These are phyloP conservation scores for Pyrenula massariospora DNA, from an alignment of 495 filamentous ascomycete species.

Conservation along the genomic window DNA sequence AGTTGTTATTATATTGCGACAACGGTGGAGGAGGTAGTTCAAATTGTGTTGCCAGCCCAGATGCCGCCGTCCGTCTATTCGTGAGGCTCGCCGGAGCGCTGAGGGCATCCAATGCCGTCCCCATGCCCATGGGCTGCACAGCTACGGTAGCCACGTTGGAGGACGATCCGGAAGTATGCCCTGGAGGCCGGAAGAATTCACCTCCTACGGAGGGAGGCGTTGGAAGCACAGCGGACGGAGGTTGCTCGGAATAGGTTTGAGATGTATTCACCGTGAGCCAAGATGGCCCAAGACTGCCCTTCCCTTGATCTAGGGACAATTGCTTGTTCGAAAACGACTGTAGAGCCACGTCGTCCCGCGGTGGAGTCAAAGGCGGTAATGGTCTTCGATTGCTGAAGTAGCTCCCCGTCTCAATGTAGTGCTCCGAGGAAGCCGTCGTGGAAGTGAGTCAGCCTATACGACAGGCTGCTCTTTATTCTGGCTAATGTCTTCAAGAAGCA, in stretches of 20 bases:
- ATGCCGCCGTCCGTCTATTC: slow-evolving; percentile 47
- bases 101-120: slow-evolving; percentile 29
- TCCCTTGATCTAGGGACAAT: slow-evolving; percentile 16
- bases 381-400: neutral
- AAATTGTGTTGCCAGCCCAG: slow-evolving; percentile 43
- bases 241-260: slow-evolving; percentile 12
- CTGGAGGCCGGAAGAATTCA: slow-evolving; percentile 24
- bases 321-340: neutral
- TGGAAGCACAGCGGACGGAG: slow-evolving; percentile 11
- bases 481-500: too few relatives aligned
- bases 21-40: slow-evolving; percentile 44
- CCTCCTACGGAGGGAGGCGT: slow-evolving; percentile 19
- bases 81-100: slow-evolving; percentile 36
- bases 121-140: slow-evolving; percentile 32
- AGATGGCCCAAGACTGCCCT: slow-evolving; percentile 7
- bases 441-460: neutral
- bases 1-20: slow-evolving; percentile 11
- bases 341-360: neutral
- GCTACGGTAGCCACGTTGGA: slow-evolving; percentile 33
- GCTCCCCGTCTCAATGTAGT: neutral
- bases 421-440: neutral
- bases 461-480: neutral
- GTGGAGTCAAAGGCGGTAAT: neutral
- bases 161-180: slow-evolving; percentile 14
- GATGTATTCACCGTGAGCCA: slow-evolving; percentile 14